A percentile compares a stretch with the other conserved stretches of the same genome.
These are phyloP conservation scores for Amylostereum areolatum DNA, from an alignment of 1,284 basidiomycete species.

Conservation along the genomic window DNA sequence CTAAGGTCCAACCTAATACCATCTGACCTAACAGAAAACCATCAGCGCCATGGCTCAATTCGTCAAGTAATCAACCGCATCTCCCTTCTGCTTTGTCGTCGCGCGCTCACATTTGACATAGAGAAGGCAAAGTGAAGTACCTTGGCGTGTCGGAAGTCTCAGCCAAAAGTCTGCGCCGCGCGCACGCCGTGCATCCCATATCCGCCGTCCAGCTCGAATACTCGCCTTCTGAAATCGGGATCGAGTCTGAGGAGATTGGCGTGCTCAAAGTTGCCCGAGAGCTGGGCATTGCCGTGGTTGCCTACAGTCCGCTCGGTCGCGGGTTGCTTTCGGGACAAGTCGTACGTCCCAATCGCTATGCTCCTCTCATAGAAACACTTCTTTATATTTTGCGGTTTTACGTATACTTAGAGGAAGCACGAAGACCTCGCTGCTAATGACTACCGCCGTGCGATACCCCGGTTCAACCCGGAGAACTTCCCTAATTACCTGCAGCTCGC, in stretches of 20 bases:
- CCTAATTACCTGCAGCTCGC: constrained; percentile 37
- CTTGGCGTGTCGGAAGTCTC: constrained; percentile 42
- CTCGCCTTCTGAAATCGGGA: constrained; percentile 26
- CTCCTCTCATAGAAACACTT: neutral
- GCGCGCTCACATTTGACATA: constrained; percentile 6
- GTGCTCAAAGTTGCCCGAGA: constrained; percentile 24
- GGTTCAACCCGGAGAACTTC: constrained; percentile 38
- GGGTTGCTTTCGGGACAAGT: constrained; percentile 57
- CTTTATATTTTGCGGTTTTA: neutral
- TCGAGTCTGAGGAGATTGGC: constrained; percentile 20
- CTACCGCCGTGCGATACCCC: constrained; percentile 30
- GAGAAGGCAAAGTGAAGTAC: constrained; percentile 35
- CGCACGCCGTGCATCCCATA: constrained; percentile 32
- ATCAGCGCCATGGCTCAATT: constrained; percentile 27
- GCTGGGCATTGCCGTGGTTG: constrained; percentile 2
- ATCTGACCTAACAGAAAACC: constrained; percentile 24
- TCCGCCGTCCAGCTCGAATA: constrained; percentile 39
- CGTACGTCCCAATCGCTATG: constrained; percentile 20
- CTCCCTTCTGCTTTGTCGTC: no score
- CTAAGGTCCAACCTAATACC: constrained; percentile 27
- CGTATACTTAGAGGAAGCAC: constrained; percentile 29
- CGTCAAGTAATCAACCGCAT: constrained; percentile 17
- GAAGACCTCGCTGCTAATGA: constrained; percentile 50
- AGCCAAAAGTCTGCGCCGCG: constrained; percentile 38
- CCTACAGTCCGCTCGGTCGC: constrained; percentile 55